These are phyloP conservation scores for Kluyveromyces wickerhamii DNA, from an alignment of 805 yeast genomes.

Conservation along the genomic window DNA sequence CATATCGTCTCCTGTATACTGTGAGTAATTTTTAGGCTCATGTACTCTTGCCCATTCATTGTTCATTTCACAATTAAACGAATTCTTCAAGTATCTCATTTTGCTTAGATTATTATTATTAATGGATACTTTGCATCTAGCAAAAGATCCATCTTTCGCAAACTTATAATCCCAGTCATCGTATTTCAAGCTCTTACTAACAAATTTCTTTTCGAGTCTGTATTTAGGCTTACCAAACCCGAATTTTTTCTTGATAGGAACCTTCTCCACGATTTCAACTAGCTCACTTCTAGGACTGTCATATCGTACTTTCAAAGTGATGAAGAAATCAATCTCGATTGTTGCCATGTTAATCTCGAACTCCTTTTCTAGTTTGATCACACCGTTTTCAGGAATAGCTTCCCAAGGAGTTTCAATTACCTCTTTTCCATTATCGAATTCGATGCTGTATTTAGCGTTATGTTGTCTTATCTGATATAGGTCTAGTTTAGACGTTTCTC, in stretches of 20 bases:
- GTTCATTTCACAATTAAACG: constrained; percentile 20
- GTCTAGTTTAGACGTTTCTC: constrained; percentile 38
- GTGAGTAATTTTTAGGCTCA: constrained; percentile 5
- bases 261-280: constrained; percentile 54
- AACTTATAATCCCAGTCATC: constrained; percentile 59
- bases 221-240: constrained; percentile 30
- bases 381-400: constrained; percentile 22
- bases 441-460: constrained; percentile 42
- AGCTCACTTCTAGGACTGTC: constrained; percentile 38
- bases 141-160: constrained; percentile 88
- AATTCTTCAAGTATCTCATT: constrained; percentile 10
- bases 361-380: constrained; percentile 51
- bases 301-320: constrained; percentile 66
- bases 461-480: constrained; percentile 40
- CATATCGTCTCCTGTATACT: constrained; percentile 1
- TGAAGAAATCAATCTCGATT: constrained; percentile 46
- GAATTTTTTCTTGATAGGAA: constrained; percentile 34
- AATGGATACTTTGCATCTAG: constrained; percentile 55
- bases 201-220: constrained; percentile 36
- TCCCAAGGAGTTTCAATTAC: constrained; percentile 57
- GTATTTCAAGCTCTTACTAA: constrained; percentile 38
- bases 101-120: constrained; percentile 13
- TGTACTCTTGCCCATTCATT: constrained; percentile 65
- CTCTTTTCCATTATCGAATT: constrained; percentile 74
- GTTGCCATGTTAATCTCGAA: constrained; percentile 58